phyloP scores from a whole-genome alignment of 345 rosid species.

The Arabis alpina region DNA sequence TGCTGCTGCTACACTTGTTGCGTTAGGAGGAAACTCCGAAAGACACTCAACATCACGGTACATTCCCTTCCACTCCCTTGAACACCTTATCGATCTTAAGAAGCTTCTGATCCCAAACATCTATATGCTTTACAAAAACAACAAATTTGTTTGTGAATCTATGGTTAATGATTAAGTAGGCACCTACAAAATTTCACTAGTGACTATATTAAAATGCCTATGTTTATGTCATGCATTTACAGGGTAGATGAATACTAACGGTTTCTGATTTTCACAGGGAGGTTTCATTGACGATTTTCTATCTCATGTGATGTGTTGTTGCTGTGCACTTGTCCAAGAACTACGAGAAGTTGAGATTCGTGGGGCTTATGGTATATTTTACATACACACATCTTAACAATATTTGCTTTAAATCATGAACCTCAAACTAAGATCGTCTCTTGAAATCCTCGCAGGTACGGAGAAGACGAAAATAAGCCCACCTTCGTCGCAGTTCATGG shows the following conservation, averaged over 20 bases:
- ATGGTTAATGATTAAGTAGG: not conserved
- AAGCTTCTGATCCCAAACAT: conserved; percentile 6
- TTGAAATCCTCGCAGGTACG: conserved; percentile 54
- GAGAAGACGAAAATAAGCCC: conserved; percentile 85
- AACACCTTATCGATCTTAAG: not conserved
- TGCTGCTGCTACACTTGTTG: conserved; percentile 99
- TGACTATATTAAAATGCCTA: not conserved
- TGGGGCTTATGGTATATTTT: conserved; percentile 62
- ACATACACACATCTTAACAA: not conserved
- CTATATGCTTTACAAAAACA: not conserved
- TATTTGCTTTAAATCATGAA: not conserved
- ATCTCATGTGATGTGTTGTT: conserved; percentile 96
- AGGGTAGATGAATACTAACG: not conserved
- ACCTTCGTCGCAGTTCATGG: conserved; percentile 86
- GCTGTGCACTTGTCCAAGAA: conserved; percentile 99
- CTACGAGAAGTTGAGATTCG: conserved; percentile 95
- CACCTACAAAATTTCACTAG: not conserved
- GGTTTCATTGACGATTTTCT: conserved; percentile 93
- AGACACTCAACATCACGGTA: conserved; percentile 82
- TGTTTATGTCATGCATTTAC: not conserved
- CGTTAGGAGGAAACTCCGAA: conserved; percentile 88
- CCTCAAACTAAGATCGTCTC: conserved; percentile 2
- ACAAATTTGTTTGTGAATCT: not conserved
- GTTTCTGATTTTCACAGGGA: conserved; percentile 58
- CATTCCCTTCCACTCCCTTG: conserved; percentile 25